Base-by-base conservation (phyloP, 331 rosid species). In the Dryas integrifolia region DNA sequence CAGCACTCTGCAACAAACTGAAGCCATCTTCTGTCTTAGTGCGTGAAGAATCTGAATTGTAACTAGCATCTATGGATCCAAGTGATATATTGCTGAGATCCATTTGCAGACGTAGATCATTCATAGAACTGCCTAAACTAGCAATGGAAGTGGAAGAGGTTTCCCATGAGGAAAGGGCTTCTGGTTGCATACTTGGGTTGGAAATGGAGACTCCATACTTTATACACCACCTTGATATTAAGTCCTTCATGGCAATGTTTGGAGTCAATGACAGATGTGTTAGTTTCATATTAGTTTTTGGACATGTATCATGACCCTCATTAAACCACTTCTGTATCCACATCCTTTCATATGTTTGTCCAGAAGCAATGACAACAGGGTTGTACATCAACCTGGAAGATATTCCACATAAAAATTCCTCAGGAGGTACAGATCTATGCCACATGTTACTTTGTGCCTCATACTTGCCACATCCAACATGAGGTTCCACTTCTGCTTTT, bases 291-390 rank as follows among this genome's bases (percentile, higher is more conserved):
- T 73, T 47, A 55, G 89, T 95, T 83, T 82, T 81, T 10, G 97
- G 98, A 68, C 99, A 95, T 26, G 52, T 77, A 73, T 81, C 84
- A 59, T 88, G 78, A 50, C 96, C 92, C 82, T 88, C 96, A 53
- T 76, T 83, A 76, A 95, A 88, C 99, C 98, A 95, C 76, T 90
- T 95, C 68, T 78, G 88, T 77, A 92, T 92, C 96, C 92, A 92
- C 84, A 74, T 81, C 79, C 88, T 92, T 82, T 92, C 99, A 63
- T 85, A 92, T 67, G 98, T 88, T 66, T 64, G 83, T 64, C 93
- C 93, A 3, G 99, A 95, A 26, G 81, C 92, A 77, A 95, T 83
- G 47, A 90, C 83, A 51, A 95, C 98, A 40, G 99, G 99, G 82
- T 95, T 96, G 49, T 84, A 82, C 98, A 95, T 95, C 84, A 95